Conservation (phyloP, 75 land plant species). For the Picea glauca region DNA sequence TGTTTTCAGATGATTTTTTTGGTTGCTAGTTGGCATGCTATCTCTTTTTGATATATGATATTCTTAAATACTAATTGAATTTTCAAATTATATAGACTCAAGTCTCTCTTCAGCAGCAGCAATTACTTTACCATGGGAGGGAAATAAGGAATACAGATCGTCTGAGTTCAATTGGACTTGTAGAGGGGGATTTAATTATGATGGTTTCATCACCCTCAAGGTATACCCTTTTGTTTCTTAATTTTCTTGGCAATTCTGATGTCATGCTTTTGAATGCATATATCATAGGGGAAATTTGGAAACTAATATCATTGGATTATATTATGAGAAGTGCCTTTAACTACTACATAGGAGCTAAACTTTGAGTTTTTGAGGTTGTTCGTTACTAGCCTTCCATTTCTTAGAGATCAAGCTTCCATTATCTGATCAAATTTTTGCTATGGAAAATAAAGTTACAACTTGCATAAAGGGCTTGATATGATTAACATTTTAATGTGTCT, state of each 20-base stretch:
- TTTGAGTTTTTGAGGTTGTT: too few relatives aligned
- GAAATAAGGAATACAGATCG: conserved; percentile 66
- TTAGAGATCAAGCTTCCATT: too few relatives aligned
- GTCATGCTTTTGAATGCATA: not conserved
- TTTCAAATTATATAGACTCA: conserved; percentile 38
- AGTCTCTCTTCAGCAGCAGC: conserved; percentile 75
- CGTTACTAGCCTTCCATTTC: too few relatives aligned
- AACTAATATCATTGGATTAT: not conserved
- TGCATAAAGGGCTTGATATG: too few relatives aligned
- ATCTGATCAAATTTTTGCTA: too few relatives aligned
- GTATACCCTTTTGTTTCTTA: conserved; percentile 4
- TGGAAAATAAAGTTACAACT: too few relatives aligned
- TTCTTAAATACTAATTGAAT: conserved; percentile 2
- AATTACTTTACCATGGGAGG: conserved; percentile 71
- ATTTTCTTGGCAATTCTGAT: not conserved
- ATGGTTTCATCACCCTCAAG: conserved; percentile 35
- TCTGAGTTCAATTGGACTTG: conserved; percentile 67
- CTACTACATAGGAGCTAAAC: not conserved
- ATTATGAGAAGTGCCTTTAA: not conserved
- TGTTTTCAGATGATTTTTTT: not conserved
- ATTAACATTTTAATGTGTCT: too few relatives aligned
- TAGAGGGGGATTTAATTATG: conserved; percentile 77
- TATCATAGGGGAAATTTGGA: not conserved
- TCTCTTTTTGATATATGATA: not conserved
- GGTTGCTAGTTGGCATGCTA: not conserved